phyloP scores from a whole-genome alignment of 2,329 filamentous ascomycete genomes.

The Phyllosticta citribraziliensis region DNA sequence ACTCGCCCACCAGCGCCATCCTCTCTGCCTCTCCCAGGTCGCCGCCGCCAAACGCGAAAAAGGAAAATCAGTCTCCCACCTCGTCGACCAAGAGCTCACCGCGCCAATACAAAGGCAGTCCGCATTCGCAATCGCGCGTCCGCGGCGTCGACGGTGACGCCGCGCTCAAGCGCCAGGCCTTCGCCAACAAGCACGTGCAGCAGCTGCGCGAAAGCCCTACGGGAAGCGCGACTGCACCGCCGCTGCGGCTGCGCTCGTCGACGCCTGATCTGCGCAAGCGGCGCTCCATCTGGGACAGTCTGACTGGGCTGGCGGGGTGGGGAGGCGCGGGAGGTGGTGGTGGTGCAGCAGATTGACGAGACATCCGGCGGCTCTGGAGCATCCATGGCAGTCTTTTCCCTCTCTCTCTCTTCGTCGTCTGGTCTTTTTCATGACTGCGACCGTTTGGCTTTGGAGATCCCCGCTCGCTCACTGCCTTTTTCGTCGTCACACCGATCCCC shows the following conservation, averaged over 20 bases:
- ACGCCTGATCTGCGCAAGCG: constrained; percentile 1
- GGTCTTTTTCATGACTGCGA: neutral
- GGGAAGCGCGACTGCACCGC: neutral
- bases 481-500: neutral
- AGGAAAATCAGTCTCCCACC: neutral
- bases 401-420: neutral
- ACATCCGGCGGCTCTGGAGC: neutral
- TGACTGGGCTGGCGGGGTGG: constrained; percentile 6
- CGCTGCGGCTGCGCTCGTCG: neutral
- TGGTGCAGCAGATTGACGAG: neutral
- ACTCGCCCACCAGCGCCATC: neutral
- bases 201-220: neutral
- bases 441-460: neutral
- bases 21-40: neutral
- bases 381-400: no score
- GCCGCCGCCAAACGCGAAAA: neutral
- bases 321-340: neutral
- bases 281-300: constrained; percentile 6
- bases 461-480: neutral
- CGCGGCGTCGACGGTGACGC: neutral
- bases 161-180: neutral
- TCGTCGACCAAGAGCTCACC: neutral
- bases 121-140: neutral
- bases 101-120: neutral
- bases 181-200: neutral